Evolutionary conservation across 148 eudicot genomes (phyloP).

Genomic region (Cornus kousa): DNA sequence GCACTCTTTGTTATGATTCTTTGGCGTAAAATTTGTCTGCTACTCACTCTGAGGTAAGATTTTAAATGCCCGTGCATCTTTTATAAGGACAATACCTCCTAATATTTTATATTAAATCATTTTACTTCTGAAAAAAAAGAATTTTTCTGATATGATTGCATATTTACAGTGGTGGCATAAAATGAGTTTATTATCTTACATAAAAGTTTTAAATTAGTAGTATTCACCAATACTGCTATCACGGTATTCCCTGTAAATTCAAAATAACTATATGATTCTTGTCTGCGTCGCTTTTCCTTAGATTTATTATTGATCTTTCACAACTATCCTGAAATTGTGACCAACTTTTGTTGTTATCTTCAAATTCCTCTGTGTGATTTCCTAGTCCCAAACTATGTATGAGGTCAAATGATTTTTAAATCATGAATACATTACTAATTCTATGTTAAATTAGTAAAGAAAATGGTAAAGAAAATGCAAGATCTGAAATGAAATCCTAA

Average conservation of each 20-base stretch:
- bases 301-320: neutral
- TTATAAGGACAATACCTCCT: neutral
- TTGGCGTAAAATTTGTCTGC: neutral
- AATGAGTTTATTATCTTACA: neutral
- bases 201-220: neutral
- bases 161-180: neutral
- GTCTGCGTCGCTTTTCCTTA: neutral
- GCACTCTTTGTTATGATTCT: neutral
- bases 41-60: constrained; percentile 8
- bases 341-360: neutral
- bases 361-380: neutral
- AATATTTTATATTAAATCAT: neutral
- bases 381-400: neutral
- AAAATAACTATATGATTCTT: neutral
- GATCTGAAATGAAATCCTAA: too few relatives aligned
- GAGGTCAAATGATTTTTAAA: neutral
- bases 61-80: neutral
- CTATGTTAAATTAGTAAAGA: too few relatives aligned
- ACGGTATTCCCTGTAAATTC: neutral
- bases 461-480: too few relatives aligned
- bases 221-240: neutral
- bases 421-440: neutral
- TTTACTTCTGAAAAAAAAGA: neutral
- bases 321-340: neutral
- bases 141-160: neutral